These are phyloP conservation scores for Penicillium palitans DNA, from an alignment of 2,329 filamentous ascomycete species.

Conservation along the genomic window DNA sequence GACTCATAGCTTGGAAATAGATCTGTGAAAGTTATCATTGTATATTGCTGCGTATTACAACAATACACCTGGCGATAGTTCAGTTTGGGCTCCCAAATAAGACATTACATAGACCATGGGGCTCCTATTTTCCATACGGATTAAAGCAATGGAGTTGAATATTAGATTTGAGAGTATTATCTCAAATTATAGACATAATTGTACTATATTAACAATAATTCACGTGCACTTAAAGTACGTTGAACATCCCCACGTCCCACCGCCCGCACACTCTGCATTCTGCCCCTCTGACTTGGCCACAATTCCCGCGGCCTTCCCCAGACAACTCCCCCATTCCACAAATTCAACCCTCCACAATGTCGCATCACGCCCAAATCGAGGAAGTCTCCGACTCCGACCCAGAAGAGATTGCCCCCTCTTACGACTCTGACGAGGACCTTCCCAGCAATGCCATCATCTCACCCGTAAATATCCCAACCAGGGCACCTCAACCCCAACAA, in stretches of 20 bases:
- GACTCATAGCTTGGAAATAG: neutral
- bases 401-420: conserved; percentile 77
- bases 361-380: conserved; percentile 79
- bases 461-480: conserved; percentile 33
- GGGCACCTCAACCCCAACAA: conserved; percentile 10
- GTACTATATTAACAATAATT: neutral
- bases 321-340: conserved; percentile 10
- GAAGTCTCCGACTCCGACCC: conserved; percentile 92
- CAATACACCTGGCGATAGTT: neutral
- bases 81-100: too few relatives aligned
- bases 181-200: neutral
- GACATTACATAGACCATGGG: neutral
- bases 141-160: neutral
- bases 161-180: neutral
- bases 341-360: conserved; percentile 56
- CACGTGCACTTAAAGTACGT: neutral
- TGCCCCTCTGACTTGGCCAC: conserved; percentile 21
- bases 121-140: neutral
- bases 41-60: neutral
- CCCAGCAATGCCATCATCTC: conserved; percentile 42
- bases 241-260: conserved; percentile 9
- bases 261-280: conserved; percentile 18
- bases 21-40: neutral
- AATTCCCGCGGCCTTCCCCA: conserved; percentile 22
- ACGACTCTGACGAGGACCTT: conserved; percentile 51